Evolutionary conservation across 495 filamentous ascomycete species (phyloP).

Genomic region (Lophiotrema nucula): DNA sequence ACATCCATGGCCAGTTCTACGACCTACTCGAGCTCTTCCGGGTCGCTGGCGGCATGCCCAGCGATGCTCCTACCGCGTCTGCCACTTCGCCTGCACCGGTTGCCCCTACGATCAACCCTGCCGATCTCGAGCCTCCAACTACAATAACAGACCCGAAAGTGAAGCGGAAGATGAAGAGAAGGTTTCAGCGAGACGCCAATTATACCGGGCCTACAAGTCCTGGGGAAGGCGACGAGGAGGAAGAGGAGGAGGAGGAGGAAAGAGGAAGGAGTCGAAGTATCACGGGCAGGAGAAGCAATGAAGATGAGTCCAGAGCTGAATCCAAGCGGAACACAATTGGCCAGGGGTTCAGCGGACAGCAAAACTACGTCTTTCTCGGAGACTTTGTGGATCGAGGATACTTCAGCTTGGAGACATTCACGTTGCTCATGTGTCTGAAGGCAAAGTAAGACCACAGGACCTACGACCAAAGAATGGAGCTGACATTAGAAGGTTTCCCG

Average conservation of each 20-base stretch:
- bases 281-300: conserved; percentile 32
- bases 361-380: conserved; percentile 93
- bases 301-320: conserved; percentile 27
- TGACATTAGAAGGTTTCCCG: conserved; percentile 93
- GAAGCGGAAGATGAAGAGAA: conserved; percentile 69
- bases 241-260: conserved; percentile 49
- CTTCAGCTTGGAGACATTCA: conserved; percentile 96
- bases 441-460: conserved; percentile 74
- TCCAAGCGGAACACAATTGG: conserved; percentile 30
- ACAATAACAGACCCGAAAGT: conserved; percentile 81
- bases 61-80: conserved; percentile 62
- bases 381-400: conserved; percentile 98
- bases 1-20: conserved; percentile 99
- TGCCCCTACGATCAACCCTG: conserved; percentile 67
- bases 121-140: conserved; percentile 82
- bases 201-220: conserved; percentile 40
- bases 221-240: conserved; percentile 51
- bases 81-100: conserved; percentile 22
- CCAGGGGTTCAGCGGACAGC: conserved; percentile 53
- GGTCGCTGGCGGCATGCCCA: conserved; percentile 92
- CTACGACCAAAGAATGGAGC: no score
- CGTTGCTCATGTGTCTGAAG: conserved; percentile 91
- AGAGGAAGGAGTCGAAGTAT: conserved; percentile 43
- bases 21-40: conserved; percentile 95
- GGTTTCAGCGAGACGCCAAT: conserved; percentile 42